Evolutionary conservation across 768 basidiomycete species (phyloP).

Genomic region (Termitomyces sp.): DNA sequence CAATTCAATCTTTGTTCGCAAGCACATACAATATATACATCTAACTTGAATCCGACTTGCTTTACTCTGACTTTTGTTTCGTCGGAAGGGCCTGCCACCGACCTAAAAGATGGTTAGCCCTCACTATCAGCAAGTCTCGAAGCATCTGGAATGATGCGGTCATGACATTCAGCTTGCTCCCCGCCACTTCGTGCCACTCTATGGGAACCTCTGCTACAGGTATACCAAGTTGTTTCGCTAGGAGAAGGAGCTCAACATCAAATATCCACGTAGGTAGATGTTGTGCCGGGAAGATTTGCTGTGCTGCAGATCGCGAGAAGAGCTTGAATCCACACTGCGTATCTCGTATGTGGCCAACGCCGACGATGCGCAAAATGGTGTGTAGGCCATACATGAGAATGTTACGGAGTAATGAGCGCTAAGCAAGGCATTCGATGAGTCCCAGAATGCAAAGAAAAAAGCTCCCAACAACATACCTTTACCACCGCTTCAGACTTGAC

Average conservation of each 20-base stretch:
- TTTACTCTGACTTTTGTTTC: slow-evolving; percentile 16
- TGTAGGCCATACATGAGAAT: slow-evolving; percentile 94
- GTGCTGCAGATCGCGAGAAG: slow-evolving; percentile 79
- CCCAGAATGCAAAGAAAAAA: neutral
- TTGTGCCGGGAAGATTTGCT: slow-evolving; percentile 78
- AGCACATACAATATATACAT: neutral
- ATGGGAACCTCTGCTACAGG: slow-evolving; percentile 85
- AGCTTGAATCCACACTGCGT: slow-evolving; percentile 99
- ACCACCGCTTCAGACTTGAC: slow-evolving; percentile 92
- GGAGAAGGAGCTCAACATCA: slow-evolving; percentile 87
- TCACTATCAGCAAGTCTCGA: slow-evolving; percentile 75
- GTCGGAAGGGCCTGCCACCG: slow-evolving; percentile 51
- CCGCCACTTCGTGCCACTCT: slow-evolving; percentile 90
- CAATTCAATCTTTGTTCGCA: neutral
- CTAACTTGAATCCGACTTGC: neutral
- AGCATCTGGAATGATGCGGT: slow-evolving; percentile 88
- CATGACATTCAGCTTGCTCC: slow-evolving; percentile 86
- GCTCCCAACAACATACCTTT: slow-evolving; percentile 47
- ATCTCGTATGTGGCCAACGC: slow-evolving; percentile 86
- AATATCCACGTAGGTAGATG: slow-evolving; percentile 95
- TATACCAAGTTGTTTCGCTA: slow-evolving; percentile 74
- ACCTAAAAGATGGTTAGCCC: slow-evolving; percentile 76
- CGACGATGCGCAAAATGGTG: slow-evolving; percentile 81
- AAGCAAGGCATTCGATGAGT: neutral
- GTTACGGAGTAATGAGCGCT: slow-evolving; percentile 89